Conservation (phyloP, 345 rosid genomes). For the Eucalyptus tenuipes region DNA sequence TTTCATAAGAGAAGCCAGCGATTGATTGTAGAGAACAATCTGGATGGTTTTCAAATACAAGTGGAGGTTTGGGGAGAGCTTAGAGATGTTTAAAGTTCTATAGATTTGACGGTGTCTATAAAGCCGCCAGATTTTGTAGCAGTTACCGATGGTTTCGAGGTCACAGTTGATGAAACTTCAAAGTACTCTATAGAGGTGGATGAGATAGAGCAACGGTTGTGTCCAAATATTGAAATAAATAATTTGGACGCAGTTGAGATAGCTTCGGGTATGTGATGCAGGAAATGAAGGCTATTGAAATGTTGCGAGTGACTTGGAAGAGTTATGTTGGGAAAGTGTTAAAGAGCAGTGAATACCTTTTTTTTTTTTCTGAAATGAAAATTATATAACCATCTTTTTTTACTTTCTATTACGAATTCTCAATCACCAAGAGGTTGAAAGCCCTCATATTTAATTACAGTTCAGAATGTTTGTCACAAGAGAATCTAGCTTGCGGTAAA, state of each 20-base stretch:
- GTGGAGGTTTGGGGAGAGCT: background rate
- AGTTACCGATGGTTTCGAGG: accelerated
- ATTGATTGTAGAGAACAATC: no score
- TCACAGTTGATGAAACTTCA: background rate
- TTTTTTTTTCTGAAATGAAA: no score
- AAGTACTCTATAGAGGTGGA: accelerated
- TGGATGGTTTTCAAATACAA: background rate
- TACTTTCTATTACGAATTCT: no score
- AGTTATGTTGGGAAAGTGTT: background rate
- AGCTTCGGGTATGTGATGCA: background rate
- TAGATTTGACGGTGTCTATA: background rate
- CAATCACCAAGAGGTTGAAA: background rate
- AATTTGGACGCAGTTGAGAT: background rate
- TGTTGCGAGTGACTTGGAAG: background rate
- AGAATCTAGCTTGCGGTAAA: background rate
- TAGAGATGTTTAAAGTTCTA: background rate
- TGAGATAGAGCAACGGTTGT: accelerated
- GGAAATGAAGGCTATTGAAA: background rate
- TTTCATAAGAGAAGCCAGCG: background rate
- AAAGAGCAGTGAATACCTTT: no score
- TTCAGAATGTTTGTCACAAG: background rate
- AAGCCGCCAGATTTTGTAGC: accelerated
- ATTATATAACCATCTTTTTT: no score
- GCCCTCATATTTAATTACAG: background rate
- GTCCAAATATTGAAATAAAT: background rate